Evolutionary conservation across 2,329 filamentous ascomycete genomes (phyloP).

Genomic region (Thelonectria rubi): DNA sequence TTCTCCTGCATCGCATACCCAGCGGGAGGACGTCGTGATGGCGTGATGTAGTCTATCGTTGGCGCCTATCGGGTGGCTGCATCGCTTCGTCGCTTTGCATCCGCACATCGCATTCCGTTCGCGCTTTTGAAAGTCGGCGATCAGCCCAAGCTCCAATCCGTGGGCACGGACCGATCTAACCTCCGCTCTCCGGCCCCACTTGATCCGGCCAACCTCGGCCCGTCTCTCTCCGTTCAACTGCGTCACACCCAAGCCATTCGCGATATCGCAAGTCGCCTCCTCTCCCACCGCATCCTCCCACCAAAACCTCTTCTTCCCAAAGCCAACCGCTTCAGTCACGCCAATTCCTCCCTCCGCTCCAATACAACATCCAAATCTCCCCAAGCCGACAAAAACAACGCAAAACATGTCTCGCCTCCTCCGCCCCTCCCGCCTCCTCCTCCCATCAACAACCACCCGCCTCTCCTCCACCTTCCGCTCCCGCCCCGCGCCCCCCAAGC

Average conservation of each 20-base stretch:
- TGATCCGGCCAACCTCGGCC: conserved; percentile 14
- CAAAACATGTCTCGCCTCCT: conserved; percentile 36
- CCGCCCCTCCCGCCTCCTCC: conserved; percentile 22
- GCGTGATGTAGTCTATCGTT: not conserved
- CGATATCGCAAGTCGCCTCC: not conserved
- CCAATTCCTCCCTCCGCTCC: conserved; percentile 1
- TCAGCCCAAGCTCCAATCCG: conserved; percentile 3
- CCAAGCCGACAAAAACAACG: not conserved
- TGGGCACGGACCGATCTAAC: conserved; percentile 6
- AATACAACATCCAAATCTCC: not conserved
- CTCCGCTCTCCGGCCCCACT: not conserved
- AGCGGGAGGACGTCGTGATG: not conserved
- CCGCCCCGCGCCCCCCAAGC: conserved; percentile 80
- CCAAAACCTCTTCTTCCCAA: not conserved
- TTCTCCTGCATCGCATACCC: too few relatives aligned
- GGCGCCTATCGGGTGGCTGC: not conserved
- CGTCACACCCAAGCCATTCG: conserved; percentile 8
- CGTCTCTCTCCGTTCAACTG: conserved; percentile 20
- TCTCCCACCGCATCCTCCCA: not conserved
- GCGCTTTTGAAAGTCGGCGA: not conserved
- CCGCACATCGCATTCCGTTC: not conserved
- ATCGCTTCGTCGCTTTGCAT: not conserved
- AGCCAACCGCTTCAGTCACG: not conserved
- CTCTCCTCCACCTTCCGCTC: conserved; percentile 56
- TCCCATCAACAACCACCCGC: conserved; percentile 33